These are phyloP conservation scores for Urochloa ruziziensis DNA, from an alignment of 176 grass and related monocot species.

Conservation along the genomic window DNA sequence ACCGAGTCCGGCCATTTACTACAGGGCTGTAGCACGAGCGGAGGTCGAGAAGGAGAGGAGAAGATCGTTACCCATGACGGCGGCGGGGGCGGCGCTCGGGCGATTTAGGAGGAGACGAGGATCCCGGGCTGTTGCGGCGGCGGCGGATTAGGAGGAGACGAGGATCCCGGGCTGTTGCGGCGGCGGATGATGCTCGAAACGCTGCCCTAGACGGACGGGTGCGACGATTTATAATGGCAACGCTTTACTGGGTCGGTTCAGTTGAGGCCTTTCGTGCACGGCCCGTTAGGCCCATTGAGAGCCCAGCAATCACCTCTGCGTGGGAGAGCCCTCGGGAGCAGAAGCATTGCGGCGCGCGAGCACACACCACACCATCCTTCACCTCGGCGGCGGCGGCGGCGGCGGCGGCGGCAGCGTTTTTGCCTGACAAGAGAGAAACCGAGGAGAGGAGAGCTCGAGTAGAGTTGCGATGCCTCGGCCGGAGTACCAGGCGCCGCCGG, in stretches of 20 bases:
- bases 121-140: not conserved
- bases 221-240: constrained; percentile 4
- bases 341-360: constrained; percentile 26
- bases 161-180: not conserved
- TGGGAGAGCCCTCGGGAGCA: not conserved
- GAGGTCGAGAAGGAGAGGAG: not conserved
- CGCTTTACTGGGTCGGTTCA: not conserved
- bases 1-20: not conserved
- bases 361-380: not conserved
- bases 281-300: not conserved
- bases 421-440: not conserved
- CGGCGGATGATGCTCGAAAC: not conserved
- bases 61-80: constrained; percentile 56
- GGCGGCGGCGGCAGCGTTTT: not conserved
- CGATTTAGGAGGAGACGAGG: not conserved
- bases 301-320: not conserved
- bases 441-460: not conserved
- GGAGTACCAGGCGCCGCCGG: constrained; percentile 91
- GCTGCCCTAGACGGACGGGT: not conserved
- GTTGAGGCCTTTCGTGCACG: not conserved
- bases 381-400: constrained; percentile 11
- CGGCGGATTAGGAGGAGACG: not conserved
- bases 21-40: not conserved
- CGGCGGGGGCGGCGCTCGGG: not conserved
- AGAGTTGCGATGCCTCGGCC: constrained; percentile 64